Evolutionary conservation across 2,329 filamentous ascomycete genomes (phyloP), one percentile per base, ranked within the genome.

Genomic region (Lachnellula arida): DNA sequence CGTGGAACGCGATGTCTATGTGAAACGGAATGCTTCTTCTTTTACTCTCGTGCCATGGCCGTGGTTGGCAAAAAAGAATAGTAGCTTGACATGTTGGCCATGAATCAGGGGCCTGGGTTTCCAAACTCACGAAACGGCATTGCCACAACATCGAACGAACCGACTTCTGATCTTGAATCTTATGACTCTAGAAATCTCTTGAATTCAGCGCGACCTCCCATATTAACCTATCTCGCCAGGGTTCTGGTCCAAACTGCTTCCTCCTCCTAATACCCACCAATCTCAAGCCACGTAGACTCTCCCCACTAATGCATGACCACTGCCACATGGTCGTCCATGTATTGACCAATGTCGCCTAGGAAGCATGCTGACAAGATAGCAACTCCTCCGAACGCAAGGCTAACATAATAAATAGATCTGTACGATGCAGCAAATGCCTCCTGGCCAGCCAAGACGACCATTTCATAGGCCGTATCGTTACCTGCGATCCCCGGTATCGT

Each of bases 311-410:
- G 60, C 17, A 68, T 66, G 46, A 66, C 75, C 14, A 82, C 80
- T 2, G 79, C 79, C 32, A 84, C 75, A 68, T 81, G 76, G 58
- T 84, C 77, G 65, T 81, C 77, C 78, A 84, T 81, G 60, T 80
- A 82, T 66, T 76, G 70, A 39, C 72, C 74, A 53, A 87, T 83
- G 63, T 85, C 78, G 1, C 79, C 81, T 66, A 87, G 68, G 60
- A 85, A 82, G 54, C 78, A 73, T 53, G 80, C 77, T 0, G 82
- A 75, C n/a, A 85, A 50, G 48, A 86, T 80, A 5, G 78, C 77
- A 0, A 83, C 66, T 0, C 60, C 74, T 0, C 84, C 84, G 67
- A 86, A 87, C 0, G 78, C 82, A 65, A 87, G 84, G 66, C 80
- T 84, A 25, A 76, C 75, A 11, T 28, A 47, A 17, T 47, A 47